Evolutionary conservation across 2,329 filamentous ascomycete genomes (phyloP).

Genomic region (Dothistroma septosporum): DNA sequence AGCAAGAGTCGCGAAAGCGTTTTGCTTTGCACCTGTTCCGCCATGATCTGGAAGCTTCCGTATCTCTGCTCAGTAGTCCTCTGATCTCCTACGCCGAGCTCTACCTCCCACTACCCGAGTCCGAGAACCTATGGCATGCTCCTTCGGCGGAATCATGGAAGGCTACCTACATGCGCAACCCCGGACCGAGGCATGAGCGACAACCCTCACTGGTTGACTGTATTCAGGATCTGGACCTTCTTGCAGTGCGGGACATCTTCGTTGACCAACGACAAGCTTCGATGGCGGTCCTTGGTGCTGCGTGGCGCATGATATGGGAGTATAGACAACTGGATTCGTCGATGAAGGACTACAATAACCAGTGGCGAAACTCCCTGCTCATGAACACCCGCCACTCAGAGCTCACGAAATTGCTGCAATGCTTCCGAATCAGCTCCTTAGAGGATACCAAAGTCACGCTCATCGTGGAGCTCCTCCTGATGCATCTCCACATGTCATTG

Average conservation of each 20-base stretch:
- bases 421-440: slow-evolving; percentile 44
- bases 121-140: slow-evolving; percentile 62
- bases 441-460: slow-evolving; percentile 36
- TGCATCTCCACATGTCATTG: slow-evolving; percentile 62
- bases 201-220: slow-evolving; percentile 54
- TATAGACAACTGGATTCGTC: slow-evolving; percentile 58
- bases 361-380: slow-evolving; percentile 38
- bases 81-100: slow-evolving; percentile 67
- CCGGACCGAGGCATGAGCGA: slow-evolving; percentile 37
- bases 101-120: slow-evolving; percentile 60
- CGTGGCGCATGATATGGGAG: slow-evolving; percentile 64
- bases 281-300: slow-evolving; percentile 60
- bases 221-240: slow-evolving; percentile 53
- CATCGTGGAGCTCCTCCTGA: slow-evolving; percentile 52
- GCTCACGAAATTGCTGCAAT: slow-evolving; percentile 55
- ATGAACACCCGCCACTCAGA: slow-evolving; percentile 58
- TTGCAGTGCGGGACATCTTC: slow-evolving; percentile 47
- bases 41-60: slow-evolving; percentile 63
- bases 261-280: slow-evolving; percentile 56
- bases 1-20: slow-evolving; percentile 64
- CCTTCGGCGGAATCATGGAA: slow-evolving; percentile 63
- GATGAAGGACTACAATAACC: slow-evolving; percentile 47
- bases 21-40: slow-evolving; percentile 63
- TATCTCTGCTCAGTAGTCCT: slow-evolving; percentile 61
- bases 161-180: slow-evolving; percentile 48